Evolutionary conservation across 345 rosid genomes (phyloP), one percentile per base, ranked within the genome.

Genomic region (Bruguiera sexangula): DNA sequence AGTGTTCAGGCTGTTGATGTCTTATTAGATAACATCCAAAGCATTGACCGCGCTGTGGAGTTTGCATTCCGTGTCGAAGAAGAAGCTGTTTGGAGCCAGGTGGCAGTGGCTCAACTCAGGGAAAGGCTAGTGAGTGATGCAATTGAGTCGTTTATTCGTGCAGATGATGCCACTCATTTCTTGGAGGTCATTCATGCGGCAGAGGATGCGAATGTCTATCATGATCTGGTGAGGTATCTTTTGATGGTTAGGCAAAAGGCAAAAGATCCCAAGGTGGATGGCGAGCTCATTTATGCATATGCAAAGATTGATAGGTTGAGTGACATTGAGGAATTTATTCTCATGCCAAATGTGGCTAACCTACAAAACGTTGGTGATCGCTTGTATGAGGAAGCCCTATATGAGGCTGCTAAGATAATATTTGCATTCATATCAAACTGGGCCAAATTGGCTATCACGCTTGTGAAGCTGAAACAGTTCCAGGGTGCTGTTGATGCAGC

Each of bases 401-500:
- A 95, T 13, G 97, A 95, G 81, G 99, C 99, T 76, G 99, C 99
- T 39, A 95, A 92, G 71, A 92, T 92, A 57, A 87, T 95, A 65
- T 95, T 83, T 82, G 90, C 96, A 22, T 95, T 92, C 76, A 89
- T 95, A 78, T 92, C 99, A 4, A 95, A 95, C 88, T 95, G 99
- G 99, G 98, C 94, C 68, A 95, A 95, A 78, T 82, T 95, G 87
- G 98, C 99, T 13, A 81, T 83, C 78, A 92, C 99, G 5, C 91
- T 95, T 66, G 99, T 95, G 72, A 92, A 87, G 84, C 85, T 95
- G 79, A 83, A 86, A 71, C 99, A 95, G 78, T 95, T 92, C 82
- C 99, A 95, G 81, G 89, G 97, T 63, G 99, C 99, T 77, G 99
- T 95, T 73, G 99, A 95, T 70, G 99, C 99, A 51, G 98, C 99